phyloP scores from a whole-genome alignment of 2,329 filamentous ascomycete genomes.

The Botrytis galanthina region DNA sequence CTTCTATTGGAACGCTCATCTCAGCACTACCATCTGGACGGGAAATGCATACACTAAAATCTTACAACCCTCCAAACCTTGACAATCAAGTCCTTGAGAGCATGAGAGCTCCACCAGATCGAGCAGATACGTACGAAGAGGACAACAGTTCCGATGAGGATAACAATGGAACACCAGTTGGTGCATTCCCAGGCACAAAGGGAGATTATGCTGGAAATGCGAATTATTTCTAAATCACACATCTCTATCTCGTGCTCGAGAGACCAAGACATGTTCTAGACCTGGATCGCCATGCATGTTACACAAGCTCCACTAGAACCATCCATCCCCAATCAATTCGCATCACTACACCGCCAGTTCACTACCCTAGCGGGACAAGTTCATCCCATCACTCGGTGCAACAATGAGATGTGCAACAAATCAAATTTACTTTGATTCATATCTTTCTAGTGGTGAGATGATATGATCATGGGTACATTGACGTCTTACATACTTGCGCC shows the following conservation, averaged over 20 bases:
- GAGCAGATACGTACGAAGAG: slow-evolving; percentile 44
- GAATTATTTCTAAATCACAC: slow-evolving; percentile 32
- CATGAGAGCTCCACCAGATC: slow-evolving; percentile 55
- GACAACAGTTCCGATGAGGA: slow-evolving; percentile 46
- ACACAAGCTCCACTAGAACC: slow-evolving; percentile 12
- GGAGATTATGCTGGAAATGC: slow-evolving; percentile 41
- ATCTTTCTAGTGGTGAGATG: slow-evolving; percentile 15
- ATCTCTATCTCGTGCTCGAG: not conserved
- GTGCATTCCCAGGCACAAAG: slow-evolving; percentile 51
- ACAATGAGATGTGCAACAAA: slow-evolving; percentile 21
- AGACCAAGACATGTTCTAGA: not conserved
- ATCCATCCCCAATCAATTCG: not conserved
- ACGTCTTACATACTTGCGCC: slow-evolving; percentile 13
- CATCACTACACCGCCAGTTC: slow-evolving; percentile 11
- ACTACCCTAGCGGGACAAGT: not conserved
- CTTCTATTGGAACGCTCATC: slow-evolving; percentile 67
- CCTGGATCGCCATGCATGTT: not conserved
- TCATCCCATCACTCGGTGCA: slow-evolving; percentile 17
- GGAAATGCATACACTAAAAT: slow-evolving; percentile 73
- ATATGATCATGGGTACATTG: slow-evolving; percentile 11
- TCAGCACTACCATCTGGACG: slow-evolving; percentile 82
- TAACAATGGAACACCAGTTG: slow-evolving; percentile 39
- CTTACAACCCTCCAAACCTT: slow-evolving; percentile 64
- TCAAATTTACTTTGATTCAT: not conserved
- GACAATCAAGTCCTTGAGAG: slow-evolving; percentile 62